Conservation (phyloP, 2,329 filamentous ascomycete species). For the Fusarium pseudograminearum region DNA sequence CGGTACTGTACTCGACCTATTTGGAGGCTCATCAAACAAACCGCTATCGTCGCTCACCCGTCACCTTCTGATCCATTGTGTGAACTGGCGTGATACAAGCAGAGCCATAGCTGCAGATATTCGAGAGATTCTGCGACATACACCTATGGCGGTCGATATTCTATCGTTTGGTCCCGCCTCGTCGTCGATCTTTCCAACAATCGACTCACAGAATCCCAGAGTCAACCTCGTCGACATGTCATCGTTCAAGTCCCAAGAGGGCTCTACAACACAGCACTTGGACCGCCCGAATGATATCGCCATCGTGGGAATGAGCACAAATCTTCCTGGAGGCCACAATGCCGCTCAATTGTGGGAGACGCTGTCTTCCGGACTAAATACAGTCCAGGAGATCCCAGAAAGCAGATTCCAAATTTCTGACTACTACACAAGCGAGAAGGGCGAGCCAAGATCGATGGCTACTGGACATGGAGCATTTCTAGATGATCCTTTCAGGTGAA, state of each 20-base stretch:
- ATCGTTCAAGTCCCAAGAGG: background rate
- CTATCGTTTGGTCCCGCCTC: background rate
- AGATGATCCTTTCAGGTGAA: slow-evolving; percentile 2
- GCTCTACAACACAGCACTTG: background rate
- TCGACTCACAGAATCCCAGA: background rate
- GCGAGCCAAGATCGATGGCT: background rate
- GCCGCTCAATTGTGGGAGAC: background rate
- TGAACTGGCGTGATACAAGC: background rate
- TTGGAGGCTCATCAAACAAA: background rate
- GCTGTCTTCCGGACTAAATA: background rate
- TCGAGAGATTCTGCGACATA: background rate
- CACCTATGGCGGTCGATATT: background rate
- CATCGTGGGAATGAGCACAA: slow-evolving; percentile 3
- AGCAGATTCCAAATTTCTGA: background rate
- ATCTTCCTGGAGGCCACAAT: background rate
- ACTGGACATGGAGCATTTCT: background rate
- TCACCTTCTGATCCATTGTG: background rate
- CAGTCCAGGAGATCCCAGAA: background rate
- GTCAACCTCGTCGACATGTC: background rate
- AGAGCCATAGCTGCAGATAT: background rate
- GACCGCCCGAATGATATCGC: background rate
- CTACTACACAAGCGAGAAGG: background rate
- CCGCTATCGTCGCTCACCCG: background rate
- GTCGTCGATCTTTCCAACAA: background rate
- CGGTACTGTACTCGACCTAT: background rate